Percentiles rank a stretch among this genome's conserved stretches.
phyloP scores from a whole-genome alignment of 768 basidiomycete species.

The Lentinula lateritia region DNA sequence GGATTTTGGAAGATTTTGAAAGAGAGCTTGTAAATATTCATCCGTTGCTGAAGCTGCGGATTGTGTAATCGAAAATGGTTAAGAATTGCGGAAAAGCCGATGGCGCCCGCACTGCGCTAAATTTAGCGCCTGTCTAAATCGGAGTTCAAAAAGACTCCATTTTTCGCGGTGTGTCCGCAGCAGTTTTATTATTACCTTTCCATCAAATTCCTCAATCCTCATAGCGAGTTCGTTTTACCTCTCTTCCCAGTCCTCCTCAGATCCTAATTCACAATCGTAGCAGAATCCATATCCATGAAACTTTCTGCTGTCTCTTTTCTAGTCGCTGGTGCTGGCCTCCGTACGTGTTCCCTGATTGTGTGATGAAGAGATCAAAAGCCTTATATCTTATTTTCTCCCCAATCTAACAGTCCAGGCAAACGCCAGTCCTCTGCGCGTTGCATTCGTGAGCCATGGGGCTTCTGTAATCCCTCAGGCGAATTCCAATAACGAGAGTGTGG shows the following conservation, averaged over 20 bases:
- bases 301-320: not conserved
- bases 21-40: too few species aligned
- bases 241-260: not conserved
- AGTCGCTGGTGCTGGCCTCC: slow-evolving; percentile 6
- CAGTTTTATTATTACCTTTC: not conserved
- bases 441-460: not conserved
- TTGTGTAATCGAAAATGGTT: too few species aligned
- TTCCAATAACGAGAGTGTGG: not conserved
- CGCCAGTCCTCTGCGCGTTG: slow-evolving; percentile 6
- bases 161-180: not conserved
- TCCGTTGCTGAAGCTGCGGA: too few species aligned
- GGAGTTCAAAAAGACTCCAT: not conserved
- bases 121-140: not conserved
- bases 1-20: too few species aligned
- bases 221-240: not conserved
- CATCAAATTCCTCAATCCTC: not conserved
- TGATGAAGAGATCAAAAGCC: not conserved
- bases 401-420: not conserved
- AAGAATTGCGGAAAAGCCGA: not conserved
- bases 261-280: not conserved
- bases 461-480: not conserved
- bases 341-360: not conserved
- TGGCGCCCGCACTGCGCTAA: not conserved
- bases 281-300: not conserved
- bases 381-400: not conserved